Evolutionary conservation across 2,329 filamentous ascomycete species (phyloP).

Genomic region (Tolypocladium paradoxum): DNA sequence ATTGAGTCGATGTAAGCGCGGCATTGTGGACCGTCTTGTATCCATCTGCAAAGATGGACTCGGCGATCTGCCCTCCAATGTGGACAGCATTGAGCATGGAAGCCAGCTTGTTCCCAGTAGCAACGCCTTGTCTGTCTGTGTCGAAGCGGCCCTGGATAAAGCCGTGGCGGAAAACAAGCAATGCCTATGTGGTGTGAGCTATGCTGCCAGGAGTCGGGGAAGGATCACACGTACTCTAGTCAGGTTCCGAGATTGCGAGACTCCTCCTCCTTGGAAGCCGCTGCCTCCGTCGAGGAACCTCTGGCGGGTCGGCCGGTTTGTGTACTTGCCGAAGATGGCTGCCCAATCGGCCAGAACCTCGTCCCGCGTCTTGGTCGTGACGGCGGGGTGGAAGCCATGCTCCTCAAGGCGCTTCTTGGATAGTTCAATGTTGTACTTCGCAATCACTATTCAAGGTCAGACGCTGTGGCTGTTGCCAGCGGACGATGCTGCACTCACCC

Average conservation of each 20-base stretch:
- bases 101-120: not conserved
- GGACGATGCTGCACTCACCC: not conserved
- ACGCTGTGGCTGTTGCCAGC: not conserved
- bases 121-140: not conserved
- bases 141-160: not conserved
- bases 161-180: conserved; percentile 7
- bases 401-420: conserved; percentile 5
- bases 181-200: not conserved
- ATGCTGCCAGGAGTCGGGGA: not conserved
- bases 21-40: conserved; percentile 11
- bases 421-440: conserved; percentile 6
- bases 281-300: not conserved
- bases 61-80: conserved; percentile 9
- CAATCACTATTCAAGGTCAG: not conserved
- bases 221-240: not conserved
- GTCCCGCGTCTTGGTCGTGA: conserved; percentile 4
- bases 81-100: conserved; percentile 3
- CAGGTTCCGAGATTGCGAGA: conserved; percentile 3
- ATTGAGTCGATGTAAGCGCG: conserved; percentile 9
- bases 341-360: conserved; percentile 2
- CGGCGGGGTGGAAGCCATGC: conserved; percentile 8
- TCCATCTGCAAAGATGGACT: conserved; percentile 11
- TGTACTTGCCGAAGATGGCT: not conserved
- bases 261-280: not conserved
- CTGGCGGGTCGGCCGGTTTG: not conserved